A percentile compares a stretch with the other conserved stretches of the same genome.
Evolutionary conservation across 768 basidiomycete species (phyloP).

Genomic region (Atractiella rhizophila): DNA sequence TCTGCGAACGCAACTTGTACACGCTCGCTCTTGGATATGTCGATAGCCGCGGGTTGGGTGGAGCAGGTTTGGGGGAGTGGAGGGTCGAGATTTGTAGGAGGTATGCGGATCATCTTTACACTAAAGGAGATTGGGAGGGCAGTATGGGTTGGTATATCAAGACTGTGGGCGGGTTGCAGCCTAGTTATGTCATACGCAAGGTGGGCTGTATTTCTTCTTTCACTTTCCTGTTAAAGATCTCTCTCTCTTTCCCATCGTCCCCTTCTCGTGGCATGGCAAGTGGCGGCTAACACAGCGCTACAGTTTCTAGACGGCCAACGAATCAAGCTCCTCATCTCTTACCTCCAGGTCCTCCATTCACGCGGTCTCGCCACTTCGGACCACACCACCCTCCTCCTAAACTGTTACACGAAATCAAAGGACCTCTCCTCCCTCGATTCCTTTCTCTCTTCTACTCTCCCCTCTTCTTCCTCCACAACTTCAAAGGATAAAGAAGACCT

Average conservation of each 20-base stretch:
- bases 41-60: constrained; percentile 44
- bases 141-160: constrained; percentile 78
- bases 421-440: constrained; percentile 65
- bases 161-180: constrained; percentile 67
- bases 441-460: constrained; percentile 48
- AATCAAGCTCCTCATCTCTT: constrained; percentile 81
- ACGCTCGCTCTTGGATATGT: constrained; percentile 59
- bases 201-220: constrained; percentile 26
- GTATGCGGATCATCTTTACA: constrained; percentile 75
- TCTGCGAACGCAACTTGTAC: constrained; percentile 25
- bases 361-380: constrained; percentile 76
- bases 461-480: not conserved
- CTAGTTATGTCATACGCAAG: constrained; percentile 92
- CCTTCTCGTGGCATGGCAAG: not conserved
- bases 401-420: constrained; percentile 90
- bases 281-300: no score
- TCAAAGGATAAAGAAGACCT: constrained; percentile 29
- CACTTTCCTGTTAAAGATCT: not conserved
- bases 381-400: constrained; percentile 84
- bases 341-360: constrained; percentile 81
- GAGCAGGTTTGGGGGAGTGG: constrained; percentile 45
- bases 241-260: not conserved
- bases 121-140: constrained; percentile 72
- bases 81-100: constrained; percentile 57
- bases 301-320: constrained; percentile 92